phyloP scores from a whole-genome alignment of 2,329 filamentous ascomycete species.

The Colletotrichum sidae region DNA sequence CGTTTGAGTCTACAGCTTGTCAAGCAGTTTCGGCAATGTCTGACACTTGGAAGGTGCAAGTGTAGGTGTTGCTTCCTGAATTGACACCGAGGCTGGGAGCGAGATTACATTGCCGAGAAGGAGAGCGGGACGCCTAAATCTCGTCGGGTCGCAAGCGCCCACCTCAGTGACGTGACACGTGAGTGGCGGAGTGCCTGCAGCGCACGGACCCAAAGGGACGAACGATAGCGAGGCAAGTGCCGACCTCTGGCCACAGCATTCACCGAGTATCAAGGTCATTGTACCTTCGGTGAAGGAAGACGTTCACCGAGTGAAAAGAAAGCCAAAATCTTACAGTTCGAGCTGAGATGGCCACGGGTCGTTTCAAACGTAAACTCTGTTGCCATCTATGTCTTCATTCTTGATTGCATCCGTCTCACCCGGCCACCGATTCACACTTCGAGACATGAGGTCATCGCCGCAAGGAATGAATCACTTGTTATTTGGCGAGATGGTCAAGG shows the following conservation, averaged over 20 bases:
- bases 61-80: slow-evolving; percentile 8
- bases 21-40: slow-evolving; percentile 26
- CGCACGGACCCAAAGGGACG: background rate
- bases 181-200: slow-evolving; percentile 7
- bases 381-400: no score
- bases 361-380: slow-evolving; percentile 26
- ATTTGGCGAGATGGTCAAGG: background rate
- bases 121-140: slow-evolving; percentile 9
- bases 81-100: slow-evolving; percentile 10
- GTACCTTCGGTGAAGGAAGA: no score
- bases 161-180: slow-evolving; percentile 11
- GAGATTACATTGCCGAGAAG: background rate
- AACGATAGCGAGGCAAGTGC: slow-evolving; percentile 4
- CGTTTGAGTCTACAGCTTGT: slow-evolving; percentile 25
- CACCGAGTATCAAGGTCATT: background rate
- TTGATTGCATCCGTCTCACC: no score
- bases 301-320: no score
- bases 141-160: slow-evolving; percentile 26
- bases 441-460: no score
- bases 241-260: background rate
- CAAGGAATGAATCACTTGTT: no score
- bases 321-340: background rate
- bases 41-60: slow-evolving; percentile 22
- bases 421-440: no score
- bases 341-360: slow-evolving; percentile 5